Evolutionary conservation across 331 rosid species (phyloP), one percentile per base, ranked within the genome.

Genomic region (Stylosanthes scabra): DNA sequence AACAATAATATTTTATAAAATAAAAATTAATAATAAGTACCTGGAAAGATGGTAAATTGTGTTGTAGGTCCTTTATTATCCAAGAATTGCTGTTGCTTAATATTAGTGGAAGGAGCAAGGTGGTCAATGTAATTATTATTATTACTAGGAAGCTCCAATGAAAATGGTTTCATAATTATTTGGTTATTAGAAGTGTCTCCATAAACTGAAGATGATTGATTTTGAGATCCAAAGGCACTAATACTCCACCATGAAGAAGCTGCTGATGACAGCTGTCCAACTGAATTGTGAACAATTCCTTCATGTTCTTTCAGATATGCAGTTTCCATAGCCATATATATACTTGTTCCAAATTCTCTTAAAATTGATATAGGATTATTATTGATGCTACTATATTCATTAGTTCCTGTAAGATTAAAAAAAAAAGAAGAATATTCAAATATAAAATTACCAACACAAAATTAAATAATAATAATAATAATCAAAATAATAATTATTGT

Each of bases 1-100:
- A 39, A 14, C 16, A 77, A 71, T 39, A 41, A 61, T 20, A 63
- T 40, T 4, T 29, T 49, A 49, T 41, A 31, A 31, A 31, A 31
- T 31, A 31, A 31, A 31, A 31, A 31, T 3, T 31, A 31, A 31
- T 31, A 40, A 27, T 45, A 31, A 13, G 57, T 79, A 92, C 96
- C 96, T 72, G 88, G 86, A 82, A 82, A 84, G 75, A 89, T 70
- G 6, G 90, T 79, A 70, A 92, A 89, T 71, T 75, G 88, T 63
- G 75, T 83, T 49, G 72, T 58, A 63, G 76, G 76, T 68, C 83
- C 85, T 84, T 77, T 87, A 49, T 77, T 87, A 49, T 82, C 88
- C 9, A 59, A 41, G 55, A 74, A 83, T 27, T 77, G 88, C 37
- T 85, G 50, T 57, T 70, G 79, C 73, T 84, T 86, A 16, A 66